A percentile compares a stretch with the other conserved stretches of the same genome.
Conservation (phyloP, 2,329 filamentous ascomycete genomes). For the Colletotrichum chrysophilum region DNA sequence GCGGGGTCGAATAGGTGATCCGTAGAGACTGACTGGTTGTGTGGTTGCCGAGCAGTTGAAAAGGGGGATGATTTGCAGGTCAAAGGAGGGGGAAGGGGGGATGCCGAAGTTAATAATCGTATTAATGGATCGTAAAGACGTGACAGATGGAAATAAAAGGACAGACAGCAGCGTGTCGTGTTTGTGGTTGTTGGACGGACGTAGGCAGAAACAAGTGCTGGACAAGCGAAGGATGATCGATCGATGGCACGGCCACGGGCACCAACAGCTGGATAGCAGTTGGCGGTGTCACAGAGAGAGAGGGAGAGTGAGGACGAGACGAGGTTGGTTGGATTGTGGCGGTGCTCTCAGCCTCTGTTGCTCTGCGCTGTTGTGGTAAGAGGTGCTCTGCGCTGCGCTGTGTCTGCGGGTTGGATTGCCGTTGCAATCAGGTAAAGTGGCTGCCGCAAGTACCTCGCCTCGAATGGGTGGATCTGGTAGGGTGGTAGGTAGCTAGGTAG, state of each 20-base stretch:
- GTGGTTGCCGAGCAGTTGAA: not conserved
- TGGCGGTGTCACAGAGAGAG: slow-evolving; percentile 1
- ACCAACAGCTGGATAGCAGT: not conserved
- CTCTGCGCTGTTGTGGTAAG: not conserved
- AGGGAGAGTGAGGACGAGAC: not conserved
- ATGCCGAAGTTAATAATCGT: not conserved
- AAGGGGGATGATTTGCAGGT: not conserved
- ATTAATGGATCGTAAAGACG: not conserved
- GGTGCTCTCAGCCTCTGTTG: not conserved
- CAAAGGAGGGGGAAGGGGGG: not conserved
- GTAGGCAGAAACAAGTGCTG: not conserved
- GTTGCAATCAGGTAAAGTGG: not conserved
- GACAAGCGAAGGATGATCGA: not conserved
- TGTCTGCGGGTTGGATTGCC: not conserved
- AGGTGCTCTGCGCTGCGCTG: not conserved
- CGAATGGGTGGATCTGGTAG: not conserved
- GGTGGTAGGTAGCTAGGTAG: not conserved
- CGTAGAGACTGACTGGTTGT: not conserved
- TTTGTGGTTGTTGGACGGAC: not conserved
- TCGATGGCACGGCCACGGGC: slow-evolving; percentile 6
- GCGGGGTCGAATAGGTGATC: not conserved
- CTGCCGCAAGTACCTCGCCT: not conserved
- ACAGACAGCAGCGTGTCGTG: not conserved
- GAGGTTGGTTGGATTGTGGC: not conserved
- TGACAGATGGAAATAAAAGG: not conserved